phyloP scores from a whole-genome alignment of 306 rosid genomes.

The Begonia fuchsioides region DNA sequence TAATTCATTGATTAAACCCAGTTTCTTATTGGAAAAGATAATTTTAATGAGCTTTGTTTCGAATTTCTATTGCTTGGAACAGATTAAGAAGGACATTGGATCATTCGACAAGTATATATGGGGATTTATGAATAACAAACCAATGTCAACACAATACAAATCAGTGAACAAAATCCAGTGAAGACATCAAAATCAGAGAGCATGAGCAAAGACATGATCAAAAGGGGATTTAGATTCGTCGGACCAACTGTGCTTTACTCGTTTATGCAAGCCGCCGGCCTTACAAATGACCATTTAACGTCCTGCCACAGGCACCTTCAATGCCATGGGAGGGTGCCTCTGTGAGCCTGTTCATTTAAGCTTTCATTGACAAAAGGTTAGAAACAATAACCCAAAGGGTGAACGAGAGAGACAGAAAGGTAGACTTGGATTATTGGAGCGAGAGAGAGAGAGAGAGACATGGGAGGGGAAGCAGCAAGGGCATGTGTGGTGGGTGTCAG shows the following conservation, averaged over 20 bases:
- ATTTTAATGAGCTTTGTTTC: no score
- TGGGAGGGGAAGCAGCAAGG: no score
- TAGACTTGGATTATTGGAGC: no score
- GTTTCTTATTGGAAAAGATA: no score
- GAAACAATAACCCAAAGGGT: no score
- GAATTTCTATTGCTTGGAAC: conserved; percentile 3
- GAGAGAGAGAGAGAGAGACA: no score
- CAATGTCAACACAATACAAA: conserved; percentile 79
- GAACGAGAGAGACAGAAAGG: no score
- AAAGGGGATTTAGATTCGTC: conserved; percentile 67
- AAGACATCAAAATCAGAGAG: conserved; percentile 48
- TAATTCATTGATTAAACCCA: neutral
- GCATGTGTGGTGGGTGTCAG: no score
- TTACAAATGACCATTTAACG: conserved; percentile 83
- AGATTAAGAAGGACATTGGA: conserved; percentile 69
- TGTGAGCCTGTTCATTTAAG: no score
- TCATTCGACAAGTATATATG: conserved; percentile 75
- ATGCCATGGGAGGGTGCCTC: conserved; percentile 19
- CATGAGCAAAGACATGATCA: no score
- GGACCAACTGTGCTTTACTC: conserved; percentile 94
- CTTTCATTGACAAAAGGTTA: no score
- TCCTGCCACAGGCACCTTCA: conserved; percentile 80
- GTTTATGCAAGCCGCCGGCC: conserved; percentile 90
- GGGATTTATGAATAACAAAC: conserved; percentile 83
- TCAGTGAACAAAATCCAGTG: conserved; percentile 75